A percentile compares a stretch with the other conserved stretches of the same genome.
Conservation (phyloP, 2,329 filamentous ascomycete species). For the Alternaria consortialis region DNA sequence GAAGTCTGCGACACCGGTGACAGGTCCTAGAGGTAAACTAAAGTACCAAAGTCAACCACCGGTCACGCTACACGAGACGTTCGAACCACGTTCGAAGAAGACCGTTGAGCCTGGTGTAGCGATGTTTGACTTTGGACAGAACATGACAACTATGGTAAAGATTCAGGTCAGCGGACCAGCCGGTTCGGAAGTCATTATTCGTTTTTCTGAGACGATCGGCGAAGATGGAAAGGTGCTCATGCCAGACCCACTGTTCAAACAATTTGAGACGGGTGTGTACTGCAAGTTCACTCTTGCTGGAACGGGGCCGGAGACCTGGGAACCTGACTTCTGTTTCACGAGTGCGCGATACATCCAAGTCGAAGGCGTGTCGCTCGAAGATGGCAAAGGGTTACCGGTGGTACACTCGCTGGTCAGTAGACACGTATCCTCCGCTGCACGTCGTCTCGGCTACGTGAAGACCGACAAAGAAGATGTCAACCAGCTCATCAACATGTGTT, state of each 20-base stretch:
- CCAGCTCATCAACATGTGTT: no score
- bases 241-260: slow-evolving; percentile 53
- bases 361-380: no score
- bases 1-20: slow-evolving; percentile 50
- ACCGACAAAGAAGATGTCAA: no score
- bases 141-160: slow-evolving; percentile 46
- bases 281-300: slow-evolving; percentile 51
- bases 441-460: slow-evolving; percentile 49
- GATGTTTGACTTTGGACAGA: slow-evolving; percentile 47
- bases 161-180: slow-evolving; percentile 36
- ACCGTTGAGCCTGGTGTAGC: slow-evolving; percentile 34
- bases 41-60: slow-evolving; percentile 54
- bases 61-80: slow-evolving; percentile 50
- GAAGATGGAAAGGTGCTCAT: slow-evolving; percentile 50
- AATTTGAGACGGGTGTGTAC: slow-evolving; percentile 52
- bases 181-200: slow-evolving; percentile 41
- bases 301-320: no score
- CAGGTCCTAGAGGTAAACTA: slow-evolving; percentile 52
- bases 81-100: slow-evolving; percentile 37
- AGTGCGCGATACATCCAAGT: no score
- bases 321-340: no score
- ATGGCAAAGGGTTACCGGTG: slow-evolving; percentile 42
- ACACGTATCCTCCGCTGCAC: slow-evolving; percentile 53
- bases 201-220: slow-evolving; percentile 44
- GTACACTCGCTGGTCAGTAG: slow-evolving; percentile 49